phyloP scores from a whole-genome alignment of 257 asterid genomes.

The Jacaranda mimosifolia region DNA sequence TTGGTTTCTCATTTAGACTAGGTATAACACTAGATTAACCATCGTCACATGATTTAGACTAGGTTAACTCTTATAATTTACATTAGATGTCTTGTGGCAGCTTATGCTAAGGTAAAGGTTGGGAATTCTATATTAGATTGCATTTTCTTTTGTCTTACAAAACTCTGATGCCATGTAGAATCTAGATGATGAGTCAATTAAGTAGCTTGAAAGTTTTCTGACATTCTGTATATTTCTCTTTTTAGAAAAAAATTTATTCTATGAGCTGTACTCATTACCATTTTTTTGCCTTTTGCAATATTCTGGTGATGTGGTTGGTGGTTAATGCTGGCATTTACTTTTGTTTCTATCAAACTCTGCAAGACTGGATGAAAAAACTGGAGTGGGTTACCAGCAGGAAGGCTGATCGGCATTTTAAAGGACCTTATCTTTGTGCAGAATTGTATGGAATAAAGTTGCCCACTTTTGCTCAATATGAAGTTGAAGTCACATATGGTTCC shows the following conservation, averaged over 20 bases:
- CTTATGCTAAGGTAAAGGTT: background rate
- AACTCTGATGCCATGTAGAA: background rate
- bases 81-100: slow-evolving; percentile 8
- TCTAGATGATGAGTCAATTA: background rate
- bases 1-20: no score
- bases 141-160: slow-evolving; percentile 14
- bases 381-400: slow-evolving; percentile 89
- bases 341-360: slow-evolving; percentile 86
- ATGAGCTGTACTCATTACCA: background rate
- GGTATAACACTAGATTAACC: no score
- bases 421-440: slow-evolving; percentile 91
- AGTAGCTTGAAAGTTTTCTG: background rate
- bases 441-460: slow-evolving; percentile 92
- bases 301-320: slow-evolving; percentile 2
- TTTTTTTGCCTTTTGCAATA: slow-evolving; percentile 20
- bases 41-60: slow-evolving; percentile 1
- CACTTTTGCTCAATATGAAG: slow-evolving; percentile 82
- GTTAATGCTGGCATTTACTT: slow-evolving; percentile 5
- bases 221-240: background rate
- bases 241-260: background rate
- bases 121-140: slow-evolving; percentile 8
- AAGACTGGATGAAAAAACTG: slow-evolving; percentile 82
- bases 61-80: background rate
- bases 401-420: slow-evolving; percentile 99
- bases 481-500: slow-evolving; percentile 68